Evolutionary conservation across 805 yeast genomes (phyloP).

Genomic region (Yarrowia hollandica): DNA sequence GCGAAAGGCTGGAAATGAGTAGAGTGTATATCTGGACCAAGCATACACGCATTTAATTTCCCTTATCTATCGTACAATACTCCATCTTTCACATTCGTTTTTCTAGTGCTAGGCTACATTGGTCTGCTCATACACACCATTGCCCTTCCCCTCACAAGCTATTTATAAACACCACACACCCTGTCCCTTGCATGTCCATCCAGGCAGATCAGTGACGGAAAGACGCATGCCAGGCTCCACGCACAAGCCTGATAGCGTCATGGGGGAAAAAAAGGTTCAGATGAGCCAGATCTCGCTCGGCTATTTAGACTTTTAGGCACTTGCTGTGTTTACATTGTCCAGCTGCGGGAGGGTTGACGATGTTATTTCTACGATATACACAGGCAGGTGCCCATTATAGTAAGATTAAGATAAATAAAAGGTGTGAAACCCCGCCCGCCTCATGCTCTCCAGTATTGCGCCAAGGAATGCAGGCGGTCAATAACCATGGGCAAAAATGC

Average conservation of each 20-base stretch:
- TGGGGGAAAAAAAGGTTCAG: neutral
- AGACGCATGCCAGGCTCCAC: neutral
- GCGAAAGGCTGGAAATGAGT: too few species aligned
- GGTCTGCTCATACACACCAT: too few species aligned
- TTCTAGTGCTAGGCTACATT: too few species aligned
- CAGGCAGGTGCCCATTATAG: neutral
- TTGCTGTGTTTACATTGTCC: neutral
- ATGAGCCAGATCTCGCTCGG: constrained; percentile 14
- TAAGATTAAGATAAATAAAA: neutral
- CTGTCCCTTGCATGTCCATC: neutral
- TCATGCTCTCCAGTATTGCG: constrained; percentile 99
- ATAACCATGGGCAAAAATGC: constrained; percentile 94
- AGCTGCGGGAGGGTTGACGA: neutral
- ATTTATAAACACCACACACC: neutral
- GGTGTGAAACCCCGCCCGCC: too few species aligned
- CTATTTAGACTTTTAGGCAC: neutral
- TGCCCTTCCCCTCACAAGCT: too few species aligned
- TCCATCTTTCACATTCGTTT: neutral
- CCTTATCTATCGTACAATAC: too few species aligned
- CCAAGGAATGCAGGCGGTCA: constrained; percentile 90
- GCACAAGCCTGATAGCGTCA: constrained; percentile 8
- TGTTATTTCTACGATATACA: too few species aligned
- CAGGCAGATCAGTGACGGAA: neutral
- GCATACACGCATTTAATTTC: too few species aligned
- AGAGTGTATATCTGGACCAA: too few species aligned